Percentiles rank a stretch among this genome's conserved stretches.
These are phyloP conservation scores for Glycyrrhiza uralensis DNA, from an alignment of 306 rosid species.

Conservation along the genomic window DNA sequence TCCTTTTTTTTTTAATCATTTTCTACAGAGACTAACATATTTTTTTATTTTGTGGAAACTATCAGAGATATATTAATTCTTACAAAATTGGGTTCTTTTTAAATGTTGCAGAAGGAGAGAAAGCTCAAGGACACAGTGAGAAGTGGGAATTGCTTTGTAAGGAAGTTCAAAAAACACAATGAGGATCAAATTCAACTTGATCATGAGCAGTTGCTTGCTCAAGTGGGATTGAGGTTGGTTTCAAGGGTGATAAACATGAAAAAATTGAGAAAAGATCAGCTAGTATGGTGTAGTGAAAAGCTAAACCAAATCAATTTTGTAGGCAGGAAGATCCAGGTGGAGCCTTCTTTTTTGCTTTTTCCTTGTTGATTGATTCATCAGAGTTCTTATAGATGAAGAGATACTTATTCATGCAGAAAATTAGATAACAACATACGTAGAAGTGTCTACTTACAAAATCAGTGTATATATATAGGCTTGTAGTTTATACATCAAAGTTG, in stretches of 20 bases:
- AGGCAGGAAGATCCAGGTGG: slow-evolving; percentile 48
- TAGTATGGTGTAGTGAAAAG: slow-evolving; percentile 70
- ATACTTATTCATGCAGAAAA: background rate
- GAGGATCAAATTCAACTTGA: slow-evolving; percentile 30
- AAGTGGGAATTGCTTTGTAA: slow-evolving; percentile 63
- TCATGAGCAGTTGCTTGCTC: slow-evolving; percentile 51
- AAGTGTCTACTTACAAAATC: background rate
- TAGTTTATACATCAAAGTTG: background rate
- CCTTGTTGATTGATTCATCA: slow-evolving; percentile 53
- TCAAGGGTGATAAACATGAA: slow-evolving; percentile 68
- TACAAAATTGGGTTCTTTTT: background rate
- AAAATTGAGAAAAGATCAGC: slow-evolving; percentile 54
- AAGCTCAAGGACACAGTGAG: slow-evolving; percentile 62
- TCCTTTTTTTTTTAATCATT: slow-evolving; percentile 7
- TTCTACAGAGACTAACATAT: background rate
- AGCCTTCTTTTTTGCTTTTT: slow-evolving; percentile 63
- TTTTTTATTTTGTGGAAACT: background rate
- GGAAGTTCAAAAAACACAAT: slow-evolving; percentile 65
- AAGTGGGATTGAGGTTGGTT: slow-evolving; percentile 68
- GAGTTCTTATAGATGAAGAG: background rate
- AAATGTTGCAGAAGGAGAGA: slow-evolving; percentile 59
- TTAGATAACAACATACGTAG: background rate
- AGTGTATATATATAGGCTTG: background rate
- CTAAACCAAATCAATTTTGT: slow-evolving; percentile 45
- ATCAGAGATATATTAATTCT: background rate